These are phyloP conservation scores for Ascochyta viciae-villosae DNA, from an alignment of 2,329 filamentous ascomycete genomes.

Conservation along the genomic window DNA sequence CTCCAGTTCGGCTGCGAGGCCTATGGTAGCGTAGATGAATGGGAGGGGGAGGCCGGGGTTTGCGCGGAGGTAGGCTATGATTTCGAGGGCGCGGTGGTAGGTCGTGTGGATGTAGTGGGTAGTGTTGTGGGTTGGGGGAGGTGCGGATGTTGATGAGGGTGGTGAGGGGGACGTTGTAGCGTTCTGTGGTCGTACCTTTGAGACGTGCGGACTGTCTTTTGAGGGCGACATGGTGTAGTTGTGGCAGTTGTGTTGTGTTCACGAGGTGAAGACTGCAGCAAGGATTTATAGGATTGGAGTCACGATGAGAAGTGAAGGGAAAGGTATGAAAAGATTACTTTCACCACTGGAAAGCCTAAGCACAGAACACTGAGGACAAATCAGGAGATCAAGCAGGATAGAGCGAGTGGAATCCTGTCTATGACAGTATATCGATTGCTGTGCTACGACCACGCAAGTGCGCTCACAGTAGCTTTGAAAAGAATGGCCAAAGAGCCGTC, in stretches of 20 bases:
- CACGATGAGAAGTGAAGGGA: neutral
- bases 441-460: neutral
- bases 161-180: neutral
- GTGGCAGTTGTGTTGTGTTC: neutral
- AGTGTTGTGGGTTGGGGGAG: too few relatives aligned
- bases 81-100: neutral
- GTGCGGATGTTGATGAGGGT: neutral
- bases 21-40: too few relatives aligned
- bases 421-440: conserved; percentile 7
- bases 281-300: neutral
- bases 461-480: neutral
- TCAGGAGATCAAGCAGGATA: neutral
- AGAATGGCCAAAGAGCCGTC: conserved; percentile 9
- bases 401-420: conserved; percentile 2
- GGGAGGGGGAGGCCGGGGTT: neutral
- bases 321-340: neutral
- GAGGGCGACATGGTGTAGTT: neutral
- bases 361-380: neutral
- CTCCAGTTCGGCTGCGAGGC: too few relatives aligned
- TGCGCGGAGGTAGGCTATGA: neutral
- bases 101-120: neutral
- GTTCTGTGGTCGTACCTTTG: too few relatives aligned
- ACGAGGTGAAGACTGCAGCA: neutral
- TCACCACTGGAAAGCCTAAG: neutral
- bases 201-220: neutral